Evolutionary conservation across 768 basidiomycete species (phyloP), one percentile per base, ranked within the genome.

Genomic region (Myochromella boudieri): DNA sequence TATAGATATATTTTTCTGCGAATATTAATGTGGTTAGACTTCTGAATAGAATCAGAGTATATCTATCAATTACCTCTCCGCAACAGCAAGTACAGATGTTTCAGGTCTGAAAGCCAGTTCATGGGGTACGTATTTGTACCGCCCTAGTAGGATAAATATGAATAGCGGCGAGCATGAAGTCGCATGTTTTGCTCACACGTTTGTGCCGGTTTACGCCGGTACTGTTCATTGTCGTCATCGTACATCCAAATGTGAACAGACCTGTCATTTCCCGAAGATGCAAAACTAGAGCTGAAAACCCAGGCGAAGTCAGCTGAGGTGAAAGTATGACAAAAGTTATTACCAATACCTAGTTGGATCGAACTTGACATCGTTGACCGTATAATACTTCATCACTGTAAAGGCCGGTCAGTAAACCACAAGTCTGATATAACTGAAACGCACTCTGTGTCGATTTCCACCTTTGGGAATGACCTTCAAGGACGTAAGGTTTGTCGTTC

Each of bases 341-440:
- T 8, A n/a, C 66, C 47, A 57, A n/a, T n/a, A 78, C 80, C 72
- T 68, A 48, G 46, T 54, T 1, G 81, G 78, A 55, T 80, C 74
- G 46, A 82, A 78, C 17, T 74, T 75, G 29, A 82, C 67, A 47
- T 83, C 80, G 39, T 75, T 72, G 0, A 85, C 72, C 0, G 76
- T 67, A 48, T 81, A 83, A 49, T 82, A 68, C 51, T 78, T 81
- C 14, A 43, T 49, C 72, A 75, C 18, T 38, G 63, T 7, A 27
- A n/a, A 6, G n/a, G 18, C 14, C 6, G 5, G 33, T n/a, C 6
- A n/a, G 33, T 34, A 6, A 34, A 34, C n/a, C 29, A 31, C 6
- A n/a, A 34, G 14, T 6, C 5, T n/a, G 33, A 34, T 7, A 14
- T 34, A 31, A n/a, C 7, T n/a, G 33, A 34, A 7, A 34, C 14